Evolutionary conservation across 257 asterid genomes (phyloP), one percentile per base, ranked within the genome.

Genomic region (Striga asiatica): DNA sequence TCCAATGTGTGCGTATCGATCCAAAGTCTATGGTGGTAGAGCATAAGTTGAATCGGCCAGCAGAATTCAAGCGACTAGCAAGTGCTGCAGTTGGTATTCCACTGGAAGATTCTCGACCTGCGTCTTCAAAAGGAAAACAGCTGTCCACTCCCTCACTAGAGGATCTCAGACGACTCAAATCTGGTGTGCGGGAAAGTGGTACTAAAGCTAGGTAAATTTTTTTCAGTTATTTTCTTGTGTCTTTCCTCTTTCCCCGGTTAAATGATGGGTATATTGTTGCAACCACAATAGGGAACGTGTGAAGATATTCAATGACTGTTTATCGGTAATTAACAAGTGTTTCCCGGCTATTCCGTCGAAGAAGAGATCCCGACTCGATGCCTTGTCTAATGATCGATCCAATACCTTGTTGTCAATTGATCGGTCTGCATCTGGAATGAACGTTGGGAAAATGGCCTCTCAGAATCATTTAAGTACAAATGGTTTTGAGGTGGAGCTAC

Each of bases 1-100:
- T 89, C 69, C 88, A 83, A 47, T 81, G 93, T 63, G 81, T 89
- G 66, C 93, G 91, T 55, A 68, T 89, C 62, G 97, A 89, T 79
- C 95, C 93, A 13, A 85, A 85, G 74, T 64, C 81, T 9, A 77
- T 83, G 88, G 81, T 85, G 59, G 76, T 80, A 38, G 94, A 79
- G 47, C 97, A 83, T 75, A 83, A 85, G 78, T 78, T 85, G 64
- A 83, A 81, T 52, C 74, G 86, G 56, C 78, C 80, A 23, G 70
- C 78, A 51, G 97, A 78, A 68, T 82, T 85, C 67, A 81, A 78
- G 81, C 79, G 86, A 46, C 83, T 85, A 27, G 85, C 93, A 53
- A 68, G 82, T 74, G 74, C 83, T 71, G 78, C 91, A 59, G 79
- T 81, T 54, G 97, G 95, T 50, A 75, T 74, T 42, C 76, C 95